phyloP scores from a whole-genome alignment of 768 basidiomycete species.

The Sistotremastrum niveocremeum region DNA sequence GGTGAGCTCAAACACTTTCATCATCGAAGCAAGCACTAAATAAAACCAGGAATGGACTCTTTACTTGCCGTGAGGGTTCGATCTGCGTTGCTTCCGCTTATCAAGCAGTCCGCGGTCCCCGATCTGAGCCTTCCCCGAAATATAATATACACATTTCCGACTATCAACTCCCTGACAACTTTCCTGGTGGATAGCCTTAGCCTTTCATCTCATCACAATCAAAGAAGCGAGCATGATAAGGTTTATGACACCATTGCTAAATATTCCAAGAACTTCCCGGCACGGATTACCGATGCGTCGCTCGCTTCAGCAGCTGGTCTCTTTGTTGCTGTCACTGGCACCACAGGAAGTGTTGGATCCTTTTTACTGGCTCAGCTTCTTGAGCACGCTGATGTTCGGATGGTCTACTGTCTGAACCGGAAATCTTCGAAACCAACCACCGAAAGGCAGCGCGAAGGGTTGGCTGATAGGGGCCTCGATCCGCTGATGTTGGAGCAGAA shows the following conservation, averaged over 20 bases:
- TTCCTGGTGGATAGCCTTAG: neutral
- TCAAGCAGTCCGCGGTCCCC: neutral
- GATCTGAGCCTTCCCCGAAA: neutral
- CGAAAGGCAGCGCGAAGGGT: neutral
- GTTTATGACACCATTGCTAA: conserved; percentile 1
- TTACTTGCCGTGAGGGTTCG: conserved; percentile 1
- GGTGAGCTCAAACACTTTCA: neutral
- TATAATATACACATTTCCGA: conserved; percentile 2
- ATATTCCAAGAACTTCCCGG: conserved; percentile 3
- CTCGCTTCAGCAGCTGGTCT: neutral
- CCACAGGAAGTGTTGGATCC: conserved; percentile 1
- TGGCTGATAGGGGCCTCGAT: conserved; percentile 1
- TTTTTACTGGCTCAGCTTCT: neutral
- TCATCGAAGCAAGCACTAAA: neutral
- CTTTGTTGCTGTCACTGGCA: conserved; percentile 1
- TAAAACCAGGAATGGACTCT: neutral
- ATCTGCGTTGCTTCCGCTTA: neutral
- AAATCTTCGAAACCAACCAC: neutral
- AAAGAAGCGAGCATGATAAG: no score
- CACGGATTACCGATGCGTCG: neutral
- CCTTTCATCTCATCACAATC: no score
- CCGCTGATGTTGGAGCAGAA: neutral
- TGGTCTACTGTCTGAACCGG: neutral
- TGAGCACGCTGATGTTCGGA: neutral
- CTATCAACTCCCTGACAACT: neutral